A percentile compares a stretch with the other conserved stretches of the same genome.
phyloP scores from a whole-genome alignment of 2,329 filamentous ascomycete species.

The Diaporthe longicolla region DNA sequence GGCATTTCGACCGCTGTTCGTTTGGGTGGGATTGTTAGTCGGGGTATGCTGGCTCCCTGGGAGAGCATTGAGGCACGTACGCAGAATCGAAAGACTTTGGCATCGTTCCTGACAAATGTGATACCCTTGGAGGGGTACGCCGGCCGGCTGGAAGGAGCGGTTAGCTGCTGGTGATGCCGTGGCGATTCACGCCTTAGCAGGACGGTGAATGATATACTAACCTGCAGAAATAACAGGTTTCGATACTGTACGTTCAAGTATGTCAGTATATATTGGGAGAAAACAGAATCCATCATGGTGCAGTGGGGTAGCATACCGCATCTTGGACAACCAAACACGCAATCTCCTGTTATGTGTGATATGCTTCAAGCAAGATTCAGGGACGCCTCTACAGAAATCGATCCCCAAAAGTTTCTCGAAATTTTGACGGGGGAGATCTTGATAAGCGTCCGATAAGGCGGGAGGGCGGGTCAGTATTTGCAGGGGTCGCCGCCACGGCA shows the following conservation, averaged over 20 bases:
- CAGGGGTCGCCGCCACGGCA: slow-evolving; percentile 17
- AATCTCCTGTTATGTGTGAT: slow-evolving; percentile 35
- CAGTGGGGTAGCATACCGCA: slow-evolving; percentile 48
- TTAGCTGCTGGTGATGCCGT: not conserved
- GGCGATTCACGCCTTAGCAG: not conserved
- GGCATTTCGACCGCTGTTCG: slow-evolving; percentile 69
- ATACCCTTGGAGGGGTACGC: slow-evolving; percentile 77
- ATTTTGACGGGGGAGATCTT: slow-evolving; percentile 38
- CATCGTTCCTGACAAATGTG: slow-evolving; percentile 77
- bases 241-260: slow-evolving; percentile 57
- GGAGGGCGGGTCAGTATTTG: slow-evolving; percentile 1
- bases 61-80: slow-evolving; percentile 23
- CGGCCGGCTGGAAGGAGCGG: slow-evolving; percentile 62
- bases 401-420: slow-evolving; percentile 37
- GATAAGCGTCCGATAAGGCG: slow-evolving; percentile 37
- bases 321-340: slow-evolving; percentile 44
- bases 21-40: slow-evolving; percentile 7
- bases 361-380: slow-evolving; percentile 12
- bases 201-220: not conserved
- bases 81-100: slow-evolving; percentile 77
- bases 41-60: not conserved
- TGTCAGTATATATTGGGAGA: not conserved
- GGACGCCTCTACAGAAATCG: slow-evolving; percentile 9
- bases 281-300: not conserved
- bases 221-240: slow-evolving; percentile 79